These are phyloP conservation scores for Mortierella sp. DNA, from an alignment of 371 early-diverging fungal species.

Conservation along the genomic window DNA sequence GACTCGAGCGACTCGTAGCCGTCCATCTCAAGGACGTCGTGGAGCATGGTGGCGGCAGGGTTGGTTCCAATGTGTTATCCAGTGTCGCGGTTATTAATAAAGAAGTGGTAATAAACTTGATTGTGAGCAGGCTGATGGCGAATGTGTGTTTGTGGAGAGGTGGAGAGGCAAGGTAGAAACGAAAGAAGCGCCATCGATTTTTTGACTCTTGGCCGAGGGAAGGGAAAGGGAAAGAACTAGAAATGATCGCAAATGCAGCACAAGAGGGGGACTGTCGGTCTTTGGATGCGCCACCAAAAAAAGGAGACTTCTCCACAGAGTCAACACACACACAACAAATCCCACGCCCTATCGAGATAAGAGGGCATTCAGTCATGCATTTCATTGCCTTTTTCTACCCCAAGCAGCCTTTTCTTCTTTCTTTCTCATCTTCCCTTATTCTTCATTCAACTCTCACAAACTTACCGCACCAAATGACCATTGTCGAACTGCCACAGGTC, in stretches of 20 bases:
- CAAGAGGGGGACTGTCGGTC: neutral
- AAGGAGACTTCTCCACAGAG: no score
- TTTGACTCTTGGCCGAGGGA: neutral
- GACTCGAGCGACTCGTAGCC: slow-evolving; percentile 59
- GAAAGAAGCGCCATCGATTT: neutral
- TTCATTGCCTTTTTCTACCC: neutral
- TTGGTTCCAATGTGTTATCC: neutral
- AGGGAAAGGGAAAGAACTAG: neutral
- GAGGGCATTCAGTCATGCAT: no score
- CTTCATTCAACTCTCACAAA: neutral
- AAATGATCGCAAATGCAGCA: neutral
- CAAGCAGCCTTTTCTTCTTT: neutral
- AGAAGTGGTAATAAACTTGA: no score
- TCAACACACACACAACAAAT: neutral
- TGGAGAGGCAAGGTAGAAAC: neutral
- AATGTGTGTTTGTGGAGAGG: neutral
- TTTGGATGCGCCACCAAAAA: neutral
- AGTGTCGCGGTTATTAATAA: neutral
- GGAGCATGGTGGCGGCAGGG: slow-evolving; percentile 4
- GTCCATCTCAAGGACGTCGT: slow-evolving; percentile 38
- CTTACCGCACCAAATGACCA: slow-evolving; percentile 15
- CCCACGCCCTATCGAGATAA: slow-evolving; percentile 11
- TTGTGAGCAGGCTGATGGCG: neutral
- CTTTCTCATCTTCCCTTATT: neutral
- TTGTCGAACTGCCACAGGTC: slow-evolving; percentile 25